Percentiles rank a stretch among this genome's conserved stretches.
Conservation (phyloP, 306 rosid genomes). For the Ziziphus jujuba region DNA sequence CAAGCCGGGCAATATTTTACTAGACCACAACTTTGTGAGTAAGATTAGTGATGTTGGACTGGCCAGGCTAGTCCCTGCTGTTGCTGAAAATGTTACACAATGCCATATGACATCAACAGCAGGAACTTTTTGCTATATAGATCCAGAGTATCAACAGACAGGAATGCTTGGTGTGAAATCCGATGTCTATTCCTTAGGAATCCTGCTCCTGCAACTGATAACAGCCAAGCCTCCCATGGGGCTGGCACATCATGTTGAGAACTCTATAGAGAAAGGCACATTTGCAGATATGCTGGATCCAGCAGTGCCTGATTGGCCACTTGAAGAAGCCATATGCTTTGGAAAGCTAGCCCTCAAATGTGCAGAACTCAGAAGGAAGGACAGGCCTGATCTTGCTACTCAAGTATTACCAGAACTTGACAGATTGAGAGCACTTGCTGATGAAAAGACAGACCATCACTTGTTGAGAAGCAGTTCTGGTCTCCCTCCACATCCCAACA, state of each 20-base stretch:
- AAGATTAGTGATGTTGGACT: slow-evolving; percentile 89
- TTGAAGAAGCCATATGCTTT: slow-evolving; percentile 45
- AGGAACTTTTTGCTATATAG: slow-evolving; percentile 96
- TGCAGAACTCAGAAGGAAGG: slow-evolving; percentile 85
- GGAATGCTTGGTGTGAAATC: slow-evolving; percentile 96
- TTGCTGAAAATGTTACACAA: slow-evolving; percentile 80
- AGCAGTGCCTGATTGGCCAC: slow-evolving; percentile 71
- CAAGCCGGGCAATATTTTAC: slow-evolving; percentile 83
- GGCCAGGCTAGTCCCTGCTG: slow-evolving; percentile 84
- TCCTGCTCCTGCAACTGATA: slow-evolving; percentile 67
- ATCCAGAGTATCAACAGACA: slow-evolving; percentile 94
- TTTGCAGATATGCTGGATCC: slow-evolving; percentile 61
- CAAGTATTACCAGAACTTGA: slow-evolving; percentile 55
- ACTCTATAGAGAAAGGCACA: slow-evolving; percentile 49
- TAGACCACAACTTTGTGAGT: slow-evolving; percentile 72
- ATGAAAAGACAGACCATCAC: slow-evolving; percentile 32
- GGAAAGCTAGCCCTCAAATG: slow-evolving; percentile 65
- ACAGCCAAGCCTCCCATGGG: slow-evolving; percentile 86
- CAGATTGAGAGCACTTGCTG: slow-evolving; percentile 61
- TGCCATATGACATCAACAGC: slow-evolving; percentile 78
- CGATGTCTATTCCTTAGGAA: slow-evolving; percentile 87
- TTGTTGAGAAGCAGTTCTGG: slow-evolving; percentile 5
- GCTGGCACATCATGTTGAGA: slow-evolving; percentile 51
- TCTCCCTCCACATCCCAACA: slow-evolving; percentile 25
- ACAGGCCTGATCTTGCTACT: slow-evolving; percentile 76